Conservation (phyloP, 164 flowering plant species). For the Cinnamomum micranthum region DNA sequence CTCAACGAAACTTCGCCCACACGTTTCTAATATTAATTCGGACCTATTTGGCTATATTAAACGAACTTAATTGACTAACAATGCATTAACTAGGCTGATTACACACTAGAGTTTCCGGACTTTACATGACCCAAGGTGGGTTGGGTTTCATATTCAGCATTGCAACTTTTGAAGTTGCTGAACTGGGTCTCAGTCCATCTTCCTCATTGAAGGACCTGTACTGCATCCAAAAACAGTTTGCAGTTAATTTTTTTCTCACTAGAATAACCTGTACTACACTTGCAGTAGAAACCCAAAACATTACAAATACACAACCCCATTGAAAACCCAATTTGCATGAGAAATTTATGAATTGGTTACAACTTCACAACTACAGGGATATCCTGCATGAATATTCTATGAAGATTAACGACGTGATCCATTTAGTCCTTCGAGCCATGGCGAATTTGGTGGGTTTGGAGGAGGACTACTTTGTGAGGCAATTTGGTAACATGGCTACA, state of each 20-base stretch:
- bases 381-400: slow-evolving; percentile 25
- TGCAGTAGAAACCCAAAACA: background rate
- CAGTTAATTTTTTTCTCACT: too few relatives aligned
- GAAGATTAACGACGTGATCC: slow-evolving; percentile 13
- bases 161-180: background rate
- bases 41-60: too few relatives aligned
- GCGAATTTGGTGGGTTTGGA: slow-evolving; percentile 31
- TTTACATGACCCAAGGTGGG: background rate
- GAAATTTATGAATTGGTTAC: background rate
- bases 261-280: too few relatives aligned
- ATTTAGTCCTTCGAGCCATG: slow-evolving; percentile 27
- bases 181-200: background rate
- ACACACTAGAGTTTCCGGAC: too few relatives aligned
- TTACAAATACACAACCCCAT: background rate
- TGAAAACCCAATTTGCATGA: background rate
- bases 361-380: slow-evolving; percentile 20
- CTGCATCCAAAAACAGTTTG: too few relatives aligned
- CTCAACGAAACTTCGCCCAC: too few relatives aligned
- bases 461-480: slow-evolving; percentile 24
- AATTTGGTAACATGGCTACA: slow-evolving; percentile 17
- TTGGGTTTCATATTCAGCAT: background rate
- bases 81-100: too few relatives aligned
- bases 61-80: too few relatives aligned
- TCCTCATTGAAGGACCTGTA: too few relatives aligned
- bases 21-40: too few relatives aligned